A percentile compares a stretch with the other conserved stretches of the same genome.
These are phyloP conservation scores for Aegilops speltoides DNA, from an alignment of 176 grass and related monocot genomes.

Conservation along the genomic window DNA sequence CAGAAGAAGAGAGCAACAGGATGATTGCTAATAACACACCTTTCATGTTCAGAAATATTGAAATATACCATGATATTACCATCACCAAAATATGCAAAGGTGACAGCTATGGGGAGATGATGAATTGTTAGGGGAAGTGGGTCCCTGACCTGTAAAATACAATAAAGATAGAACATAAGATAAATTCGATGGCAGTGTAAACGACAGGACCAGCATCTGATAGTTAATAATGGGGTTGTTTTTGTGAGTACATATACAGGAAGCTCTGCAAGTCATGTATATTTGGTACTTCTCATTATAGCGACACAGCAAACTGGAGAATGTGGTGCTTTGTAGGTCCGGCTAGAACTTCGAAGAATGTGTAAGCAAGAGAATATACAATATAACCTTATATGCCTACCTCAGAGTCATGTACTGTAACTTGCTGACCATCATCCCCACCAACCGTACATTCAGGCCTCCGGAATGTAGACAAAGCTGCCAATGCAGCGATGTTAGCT, in stretches of 20 bases:
- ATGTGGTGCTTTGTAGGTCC: no score
- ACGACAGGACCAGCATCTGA: not conserved
- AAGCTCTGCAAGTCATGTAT: not conserved
- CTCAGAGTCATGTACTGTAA: constrained; percentile 82
- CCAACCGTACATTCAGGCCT: constrained; percentile 80
- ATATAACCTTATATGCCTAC: constrained; percentile 24
- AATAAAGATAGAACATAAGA: constrained; percentile 17
- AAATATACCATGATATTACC: constrained; percentile 80
- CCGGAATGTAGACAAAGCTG: constrained; percentile 79
- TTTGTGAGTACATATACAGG: not conserved
- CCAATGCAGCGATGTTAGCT: constrained; percentile 91
- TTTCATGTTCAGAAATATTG: not conserved
- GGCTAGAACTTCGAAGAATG: no score
- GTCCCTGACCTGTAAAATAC: constrained; percentile 78
- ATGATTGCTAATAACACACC: not conserved
- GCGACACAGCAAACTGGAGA: not conserved
- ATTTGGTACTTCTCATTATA: not conserved
- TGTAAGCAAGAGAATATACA: not conserved
- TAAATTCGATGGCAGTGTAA: not conserved
- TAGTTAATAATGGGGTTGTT: not conserved
- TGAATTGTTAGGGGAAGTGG: constrained; percentile 85
- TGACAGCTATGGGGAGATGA: constrained; percentile 92
- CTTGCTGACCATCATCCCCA: constrained; percentile 79
- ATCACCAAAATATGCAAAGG: constrained; percentile 87
- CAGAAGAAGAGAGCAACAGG: not conserved